Base-by-base conservation (phyloP, 1,284 basidiomycete species). In the Polyporus tsugae region DNA sequence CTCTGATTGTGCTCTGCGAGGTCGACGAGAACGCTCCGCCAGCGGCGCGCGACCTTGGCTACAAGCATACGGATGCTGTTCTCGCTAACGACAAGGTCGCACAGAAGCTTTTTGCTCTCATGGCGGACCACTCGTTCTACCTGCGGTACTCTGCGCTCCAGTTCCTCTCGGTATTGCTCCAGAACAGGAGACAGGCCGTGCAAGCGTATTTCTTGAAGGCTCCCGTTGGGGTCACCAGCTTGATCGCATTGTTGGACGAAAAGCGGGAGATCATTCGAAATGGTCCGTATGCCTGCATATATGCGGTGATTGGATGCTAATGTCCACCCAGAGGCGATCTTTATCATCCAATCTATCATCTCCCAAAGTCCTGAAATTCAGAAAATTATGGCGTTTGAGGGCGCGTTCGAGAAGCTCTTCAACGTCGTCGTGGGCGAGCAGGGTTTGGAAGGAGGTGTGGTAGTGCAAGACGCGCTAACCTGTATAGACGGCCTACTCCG, bases 361-460 rank as follows among this genome's bases (percentile, higher is more conserved):
- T 89, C 90, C 1, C 92, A 95, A 73, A 99, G 94, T 75, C 89
- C 95, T 41, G 96, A 99, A 78, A 94, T 99, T 61, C 97, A 99
- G 78, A 99, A 99, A 82, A 91, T 99, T 29, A 89, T 99, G 53
- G 96, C 97, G 0, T 99, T 99, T 77, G 96, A 97, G 75, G 97
- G 98, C 38, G 95, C 94, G 0, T 99, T 99, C 77, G 97, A 99
- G 82, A 95, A 94, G 78, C 86, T 99, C 39, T 96, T 99, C 81
- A 92, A 92, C 69, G 96, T 96, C 60, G 88, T 99, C 70, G 87
- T 89, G 7, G 86, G 89, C 68, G 97, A 98, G 80, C 95, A 96
- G 49, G 96, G 98, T 0, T 86, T 97, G 46, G 97, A 99, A 74
- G 95, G 96, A 22, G 96, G 96, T 7, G 86, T 93, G 69, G 92